phyloP scores from a whole-genome alignment of 2,329 filamentous ascomycete species.

The Geosmithia putterillii region DNA sequence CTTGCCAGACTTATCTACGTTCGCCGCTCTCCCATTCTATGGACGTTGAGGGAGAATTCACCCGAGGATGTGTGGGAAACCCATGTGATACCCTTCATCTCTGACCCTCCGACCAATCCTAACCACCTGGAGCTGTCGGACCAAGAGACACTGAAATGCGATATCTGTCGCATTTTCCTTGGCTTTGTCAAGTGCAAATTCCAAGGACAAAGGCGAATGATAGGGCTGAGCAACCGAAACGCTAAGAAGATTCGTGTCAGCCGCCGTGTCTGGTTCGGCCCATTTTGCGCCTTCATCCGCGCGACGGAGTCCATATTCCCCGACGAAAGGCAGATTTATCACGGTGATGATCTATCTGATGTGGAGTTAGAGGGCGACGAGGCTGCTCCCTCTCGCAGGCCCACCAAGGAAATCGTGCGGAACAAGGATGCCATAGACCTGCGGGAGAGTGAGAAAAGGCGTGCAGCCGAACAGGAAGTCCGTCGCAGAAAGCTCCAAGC shows the following conservation, averaged over 20 bases:
- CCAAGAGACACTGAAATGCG: slow-evolving; percentile 11
- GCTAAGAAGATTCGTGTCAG: slow-evolving; percentile 5
- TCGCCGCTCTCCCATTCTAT: slow-evolving; percentile 14
- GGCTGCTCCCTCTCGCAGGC: slow-evolving; percentile 6
- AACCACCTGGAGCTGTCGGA: slow-evolving; percentile 4
- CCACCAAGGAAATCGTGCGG: slow-evolving; percentile 18
- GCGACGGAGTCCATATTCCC: slow-evolving; percentile 14
- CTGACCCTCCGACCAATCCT: slow-evolving; percentile 5
- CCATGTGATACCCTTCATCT: slow-evolving; percentile 7
- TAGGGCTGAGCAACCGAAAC: slow-evolving; percentile 7
- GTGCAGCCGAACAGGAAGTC: slow-evolving; percentile 38
- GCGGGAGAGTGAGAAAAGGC: slow-evolving; percentile 41
- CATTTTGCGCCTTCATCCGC: slow-evolving; percentile 15
- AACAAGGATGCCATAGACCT: slow-evolving; percentile 31
- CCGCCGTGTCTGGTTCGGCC: slow-evolving; percentile 6
- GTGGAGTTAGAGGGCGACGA: slow-evolving; percentile 8
- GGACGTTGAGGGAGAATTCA: slow-evolving; percentile 7
- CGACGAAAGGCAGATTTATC: slow-evolving; percentile 18
- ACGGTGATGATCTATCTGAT: slow-evolving; percentile 8
- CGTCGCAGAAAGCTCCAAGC: slow-evolving; percentile 35
- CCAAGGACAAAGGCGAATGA: slow-evolving; percentile 9
- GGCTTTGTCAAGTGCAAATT: slow-evolving; percentile 14
- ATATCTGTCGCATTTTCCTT: slow-evolving; percentile 16
- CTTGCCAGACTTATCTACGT: slow-evolving; percentile 15
- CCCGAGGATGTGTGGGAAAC: slow-evolving; percentile 9